phyloP scores from a whole-genome alignment of 306 rosid genomes.

The Sphenostylis stenocarpa region DNA sequence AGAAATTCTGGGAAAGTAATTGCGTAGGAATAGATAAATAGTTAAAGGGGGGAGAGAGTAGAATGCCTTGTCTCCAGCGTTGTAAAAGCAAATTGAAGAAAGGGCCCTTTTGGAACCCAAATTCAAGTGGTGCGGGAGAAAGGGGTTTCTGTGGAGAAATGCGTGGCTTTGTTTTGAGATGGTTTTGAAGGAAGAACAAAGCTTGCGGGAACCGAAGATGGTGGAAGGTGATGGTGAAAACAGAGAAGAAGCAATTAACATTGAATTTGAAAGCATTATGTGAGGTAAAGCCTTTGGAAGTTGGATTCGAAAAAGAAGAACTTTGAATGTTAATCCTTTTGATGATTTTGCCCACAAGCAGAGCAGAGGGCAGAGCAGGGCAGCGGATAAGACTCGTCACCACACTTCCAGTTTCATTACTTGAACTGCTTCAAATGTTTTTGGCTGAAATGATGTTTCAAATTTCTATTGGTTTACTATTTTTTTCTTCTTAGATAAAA shows the following conservation, averaged over 20 bases:
- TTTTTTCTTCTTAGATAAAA: too few species aligned
- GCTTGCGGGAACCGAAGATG: conserved; percentile 39
- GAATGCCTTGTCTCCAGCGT: conserved; percentile 50
- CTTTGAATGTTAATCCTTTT: neutral
- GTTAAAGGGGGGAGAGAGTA: neutral
- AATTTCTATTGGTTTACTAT: too few species aligned
- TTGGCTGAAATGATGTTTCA: too few species aligned
- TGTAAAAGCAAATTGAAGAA: conserved; percentile 57
- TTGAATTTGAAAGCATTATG: conserved; percentile 35
- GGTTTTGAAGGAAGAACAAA: conserved; percentile 36
- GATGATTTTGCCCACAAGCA: neutral
- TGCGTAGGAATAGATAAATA: neutral
- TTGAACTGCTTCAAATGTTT: too few species aligned
- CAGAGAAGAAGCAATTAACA: conserved; percentile 33
- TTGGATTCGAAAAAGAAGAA: neutral
- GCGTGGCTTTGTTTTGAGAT: conserved; percentile 34
- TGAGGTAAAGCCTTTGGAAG: neutral
- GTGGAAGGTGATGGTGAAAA: conserved; percentile 26
- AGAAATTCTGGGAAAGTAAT: neutral
- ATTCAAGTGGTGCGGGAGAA: neutral
- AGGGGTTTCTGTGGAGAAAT: conserved; percentile 38
- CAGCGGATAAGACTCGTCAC: conserved; percentile 8
- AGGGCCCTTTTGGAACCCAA: conserved; percentile 27
- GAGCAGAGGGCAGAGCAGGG: neutral
- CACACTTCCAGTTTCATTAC: neutral